Evolutionary conservation across 352 stramenopile genomes (phyloP).

Genomic region (Aphanomyces astaci): DNA sequence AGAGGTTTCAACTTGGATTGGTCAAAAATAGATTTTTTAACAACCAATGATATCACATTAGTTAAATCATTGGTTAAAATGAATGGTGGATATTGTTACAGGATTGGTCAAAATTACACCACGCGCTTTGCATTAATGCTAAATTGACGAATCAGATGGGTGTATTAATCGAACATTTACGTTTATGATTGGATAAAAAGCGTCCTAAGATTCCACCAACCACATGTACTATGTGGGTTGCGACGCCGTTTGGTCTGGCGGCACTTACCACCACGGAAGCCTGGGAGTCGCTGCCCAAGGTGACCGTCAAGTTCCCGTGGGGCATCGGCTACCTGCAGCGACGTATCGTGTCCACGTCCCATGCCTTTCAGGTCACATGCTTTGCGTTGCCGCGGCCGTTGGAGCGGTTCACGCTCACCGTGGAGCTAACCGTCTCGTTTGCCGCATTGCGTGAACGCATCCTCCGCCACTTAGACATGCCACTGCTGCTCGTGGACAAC

Average conservation of each 20-base stretch:
- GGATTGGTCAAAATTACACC: background rate
- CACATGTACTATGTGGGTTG: constrained; percentile 4
- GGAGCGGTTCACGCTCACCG: background rate
- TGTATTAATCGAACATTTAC: too few species aligned
- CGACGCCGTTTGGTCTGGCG: background rate
- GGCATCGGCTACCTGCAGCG: background rate
- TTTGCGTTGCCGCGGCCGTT: background rate
- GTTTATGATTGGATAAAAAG: background rate
- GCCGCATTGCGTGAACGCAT: background rate
- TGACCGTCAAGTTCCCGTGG: constrained; percentile 1
- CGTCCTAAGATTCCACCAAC: background rate
- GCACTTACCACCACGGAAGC: too few species aligned
- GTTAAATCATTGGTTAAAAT: background rate
- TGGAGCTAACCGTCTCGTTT: background rate
- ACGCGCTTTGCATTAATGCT: background rate
- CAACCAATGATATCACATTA: background rate
- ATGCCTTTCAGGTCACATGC: background rate
- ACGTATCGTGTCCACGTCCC: background rate
- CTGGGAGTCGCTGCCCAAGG: background rate
- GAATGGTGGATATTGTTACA: background rate
- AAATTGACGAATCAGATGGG: background rate
- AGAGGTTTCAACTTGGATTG: background rate
- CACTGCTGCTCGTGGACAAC: background rate
- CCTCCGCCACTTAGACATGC: background rate
- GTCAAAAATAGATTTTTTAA: background rate